Percentiles rank a stretch among this genome's conserved stretches.
phyloP scores from a whole-genome alignment of 1,139 yeast species.

The Hanseniaspora uvarum region DNA sequence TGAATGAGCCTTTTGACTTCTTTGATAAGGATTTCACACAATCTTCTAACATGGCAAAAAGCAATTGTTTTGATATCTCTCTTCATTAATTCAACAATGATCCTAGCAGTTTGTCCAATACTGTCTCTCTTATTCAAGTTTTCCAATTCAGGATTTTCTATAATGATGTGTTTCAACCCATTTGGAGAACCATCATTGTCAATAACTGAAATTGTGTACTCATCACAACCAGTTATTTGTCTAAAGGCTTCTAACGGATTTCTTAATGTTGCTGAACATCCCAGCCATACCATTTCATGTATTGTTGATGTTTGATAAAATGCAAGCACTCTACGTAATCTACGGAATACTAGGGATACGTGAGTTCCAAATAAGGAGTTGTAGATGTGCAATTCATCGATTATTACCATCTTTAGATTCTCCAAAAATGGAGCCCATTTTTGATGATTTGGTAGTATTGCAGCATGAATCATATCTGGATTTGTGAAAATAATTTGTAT shows the following conservation, averaged over 20 bases:
- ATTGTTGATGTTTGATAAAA: slow-evolving; percentile 34
- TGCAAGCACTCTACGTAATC: slow-evolving; percentile 55
- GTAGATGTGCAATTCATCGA: slow-evolving; percentile 86
- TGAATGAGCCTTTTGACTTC: slow-evolving; percentile 50
- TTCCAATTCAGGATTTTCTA: slow-evolving; percentile 57
- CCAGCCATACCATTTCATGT: slow-evolving; percentile 43
- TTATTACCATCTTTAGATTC: slow-evolving; percentile 60
- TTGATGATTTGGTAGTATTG: slow-evolving; percentile 64
- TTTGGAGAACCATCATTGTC: slow-evolving; percentile 79
- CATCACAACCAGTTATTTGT: slow-evolving; percentile 19
- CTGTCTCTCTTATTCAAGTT: slow-evolving; percentile 44
- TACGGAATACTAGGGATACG: slow-evolving; percentile 72
- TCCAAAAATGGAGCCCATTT: slow-evolving; percentile 63
- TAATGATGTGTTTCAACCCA: slow-evolving; percentile 60
- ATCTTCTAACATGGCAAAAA: slow-evolving; percentile 75
- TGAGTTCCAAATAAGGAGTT: slow-evolving; percentile 87
- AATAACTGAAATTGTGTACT: slow-evolving; percentile 42
- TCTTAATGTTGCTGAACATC: slow-evolving; percentile 87
- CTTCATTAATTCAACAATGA: slow-evolving; percentile 55
- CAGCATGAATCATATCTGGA: slow-evolving; percentile 86
- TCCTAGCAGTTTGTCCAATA: slow-evolving; percentile 63
- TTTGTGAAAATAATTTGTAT: slow-evolving; percentile 83
- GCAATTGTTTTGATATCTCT: slow-evolving; percentile 70
- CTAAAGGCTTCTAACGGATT: slow-evolving; percentile 56
- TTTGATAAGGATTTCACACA: slow-evolving; percentile 80